These are phyloP conservation scores for Collybia nuda DNA, from an alignment of 768 basidiomycete species.

Conservation along the genomic window DNA sequence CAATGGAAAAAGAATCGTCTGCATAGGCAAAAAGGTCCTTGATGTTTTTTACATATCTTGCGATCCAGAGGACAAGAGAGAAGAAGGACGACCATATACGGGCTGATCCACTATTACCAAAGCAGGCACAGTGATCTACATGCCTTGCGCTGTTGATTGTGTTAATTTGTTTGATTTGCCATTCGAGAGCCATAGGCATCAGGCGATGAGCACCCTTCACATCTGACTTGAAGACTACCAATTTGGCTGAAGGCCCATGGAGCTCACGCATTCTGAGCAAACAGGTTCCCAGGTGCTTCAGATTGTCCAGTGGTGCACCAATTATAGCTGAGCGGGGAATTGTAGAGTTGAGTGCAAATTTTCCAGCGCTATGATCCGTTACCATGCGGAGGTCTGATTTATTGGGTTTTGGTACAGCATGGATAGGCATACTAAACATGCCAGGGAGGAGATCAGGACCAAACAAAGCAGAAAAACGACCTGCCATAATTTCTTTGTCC, in stretches of 20 bases:
- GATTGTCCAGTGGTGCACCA: too few species aligned
- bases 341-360: constrained; percentile 19
- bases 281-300: constrained; percentile 2
- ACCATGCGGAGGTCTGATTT: constrained; percentile 32
- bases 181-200: constrained; percentile 32
- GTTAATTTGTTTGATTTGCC: constrained; percentile 29
- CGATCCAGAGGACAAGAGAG: too few species aligned
- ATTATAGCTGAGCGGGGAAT: too few species aligned
- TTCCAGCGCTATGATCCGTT: constrained; percentile 32
- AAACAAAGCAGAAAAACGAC: constrained; percentile 21
- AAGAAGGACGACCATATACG: neutral
- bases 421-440: constrained; percentile 33
- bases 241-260: neutral
- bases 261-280: neutral
- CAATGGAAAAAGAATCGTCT: too few species aligned
- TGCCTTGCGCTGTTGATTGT: neutral
- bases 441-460: constrained; percentile 23
- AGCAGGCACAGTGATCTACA: neutral
- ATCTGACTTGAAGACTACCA: constrained; percentile 35
- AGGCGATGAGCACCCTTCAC: constrained; percentile 32
- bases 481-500: constrained; percentile 12
- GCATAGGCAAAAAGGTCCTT: too few species aligned
- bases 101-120: constrained; percentile 1
- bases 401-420: constrained; percentile 29
- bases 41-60: too few species aligned